phyloP scores from a whole-genome alignment of 176 grass and related monocot genomes.

The Aegilops longissima region DNA sequence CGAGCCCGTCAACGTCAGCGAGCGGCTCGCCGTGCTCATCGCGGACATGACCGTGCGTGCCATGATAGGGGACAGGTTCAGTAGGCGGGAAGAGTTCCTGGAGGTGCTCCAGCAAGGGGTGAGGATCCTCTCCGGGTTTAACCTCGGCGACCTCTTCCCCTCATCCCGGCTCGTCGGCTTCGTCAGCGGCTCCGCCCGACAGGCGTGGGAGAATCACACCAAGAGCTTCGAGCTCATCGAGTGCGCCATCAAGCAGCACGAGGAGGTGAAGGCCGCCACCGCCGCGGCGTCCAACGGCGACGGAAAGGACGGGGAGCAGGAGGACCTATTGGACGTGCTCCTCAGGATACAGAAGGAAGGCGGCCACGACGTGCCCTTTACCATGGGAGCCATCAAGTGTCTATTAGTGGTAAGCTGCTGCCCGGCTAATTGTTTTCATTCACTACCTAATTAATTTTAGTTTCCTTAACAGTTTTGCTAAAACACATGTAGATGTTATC shows the following conservation, averaged over 20 bases:
- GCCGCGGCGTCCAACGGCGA: background rate
- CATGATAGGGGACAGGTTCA: background rate
- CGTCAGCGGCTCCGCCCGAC: background rate
- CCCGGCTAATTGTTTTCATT: background rate
- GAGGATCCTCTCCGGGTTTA: background rate
- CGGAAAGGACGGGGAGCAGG: background rate
- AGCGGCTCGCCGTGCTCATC: background rate
- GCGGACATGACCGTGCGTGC: background rate
- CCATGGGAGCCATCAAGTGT: background rate
- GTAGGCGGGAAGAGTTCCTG: background rate
- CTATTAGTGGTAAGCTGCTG: background rate
- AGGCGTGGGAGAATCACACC: background rate
- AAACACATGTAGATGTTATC: too few species aligned
- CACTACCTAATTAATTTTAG: too few species aligned
- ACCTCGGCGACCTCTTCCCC: background rate
- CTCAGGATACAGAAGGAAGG: constrained; percentile 12
- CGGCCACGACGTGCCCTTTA: background rate
- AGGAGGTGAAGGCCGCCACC: background rate
- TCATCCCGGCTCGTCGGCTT: background rate
- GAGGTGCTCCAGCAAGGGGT: background rate
- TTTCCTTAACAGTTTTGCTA: too few species aligned
- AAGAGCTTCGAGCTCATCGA: background rate
- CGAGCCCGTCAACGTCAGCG: background rate
- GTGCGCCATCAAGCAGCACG: background rate
- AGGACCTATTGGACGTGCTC: constrained; percentile 21